A percentile compares a stretch with the other conserved stretches of the same genome.
Conservation (phyloP, 2,329 filamentous ascomycete genomes). For the Botrytis porri region DNA sequence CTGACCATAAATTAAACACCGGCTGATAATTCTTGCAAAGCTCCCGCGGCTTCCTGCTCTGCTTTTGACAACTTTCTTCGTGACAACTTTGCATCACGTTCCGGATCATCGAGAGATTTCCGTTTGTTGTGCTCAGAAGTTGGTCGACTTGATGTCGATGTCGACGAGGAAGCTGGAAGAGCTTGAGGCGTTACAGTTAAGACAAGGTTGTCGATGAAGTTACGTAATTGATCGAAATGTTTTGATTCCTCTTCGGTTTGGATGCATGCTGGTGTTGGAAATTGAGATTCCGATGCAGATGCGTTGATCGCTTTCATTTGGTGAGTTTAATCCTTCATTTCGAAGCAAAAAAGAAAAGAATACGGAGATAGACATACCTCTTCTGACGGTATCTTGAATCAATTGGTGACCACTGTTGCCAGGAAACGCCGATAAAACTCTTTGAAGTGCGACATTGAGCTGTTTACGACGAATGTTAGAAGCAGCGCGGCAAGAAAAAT, state of each 20-base stretch:
- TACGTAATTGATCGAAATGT: slow-evolving; percentile 21
- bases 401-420: slow-evolving; percentile 18
- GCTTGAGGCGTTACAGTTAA: slow-evolving; percentile 16
- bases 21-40: slow-evolving; percentile 17
- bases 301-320: slow-evolving; percentile 12
- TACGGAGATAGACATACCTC: slow-evolving; percentile 7
- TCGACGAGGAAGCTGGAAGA: not conserved
- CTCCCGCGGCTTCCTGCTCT: slow-evolving; percentile 18
- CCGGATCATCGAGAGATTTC: slow-evolving; percentile 18
- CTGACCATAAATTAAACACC: slow-evolving; percentile 8
- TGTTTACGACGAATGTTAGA: not conserved
- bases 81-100: slow-evolving; percentile 2
- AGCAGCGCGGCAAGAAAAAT: not conserved
- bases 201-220: slow-evolving; percentile 21
- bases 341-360: not conserved
- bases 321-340: not conserved
- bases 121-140: slow-evolving; percentile 18
- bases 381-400: slow-evolving; percentile 17
- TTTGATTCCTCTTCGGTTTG: slow-evolving; percentile 21
- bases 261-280: slow-evolving; percentile 18
- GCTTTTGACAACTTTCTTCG: slow-evolving; percentile 20
- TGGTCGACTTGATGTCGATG: not conserved
- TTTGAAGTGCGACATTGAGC: slow-evolving; percentile 20
- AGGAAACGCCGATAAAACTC: slow-evolving; percentile 15
- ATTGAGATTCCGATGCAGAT: slow-evolving; percentile 7